Conservation (phyloP, 2,329 filamentous ascomycete genomes). For the Tolypocladium guangdongense region DNA sequence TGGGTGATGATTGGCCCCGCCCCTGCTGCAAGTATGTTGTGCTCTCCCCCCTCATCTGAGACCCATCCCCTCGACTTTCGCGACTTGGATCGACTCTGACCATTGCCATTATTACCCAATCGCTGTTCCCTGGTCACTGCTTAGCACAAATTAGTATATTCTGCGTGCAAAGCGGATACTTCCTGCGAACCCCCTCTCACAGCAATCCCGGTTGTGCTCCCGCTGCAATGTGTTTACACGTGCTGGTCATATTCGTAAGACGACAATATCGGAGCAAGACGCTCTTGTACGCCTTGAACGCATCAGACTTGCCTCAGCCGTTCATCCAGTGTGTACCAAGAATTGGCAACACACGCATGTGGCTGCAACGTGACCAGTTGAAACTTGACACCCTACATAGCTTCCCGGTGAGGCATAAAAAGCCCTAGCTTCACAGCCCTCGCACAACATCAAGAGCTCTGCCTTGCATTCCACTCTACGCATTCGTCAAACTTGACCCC, state of each 20-base stretch:
- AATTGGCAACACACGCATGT: neutral
- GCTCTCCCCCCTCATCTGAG: neutral
- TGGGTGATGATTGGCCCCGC: neutral
- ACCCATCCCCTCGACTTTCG: neutral
- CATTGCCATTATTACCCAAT: neutral
- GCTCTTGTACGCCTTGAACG: neutral
- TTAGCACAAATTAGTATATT: neutral
- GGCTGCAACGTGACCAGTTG: neutral
- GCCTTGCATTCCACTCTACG: slow-evolving; percentile 67
- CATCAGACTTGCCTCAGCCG: neutral
- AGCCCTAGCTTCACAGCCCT: neutral
- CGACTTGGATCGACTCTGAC: neutral
- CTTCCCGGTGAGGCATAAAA: neutral
- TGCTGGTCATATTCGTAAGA: neutral
- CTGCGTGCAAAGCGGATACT: neutral
- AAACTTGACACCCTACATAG: neutral
- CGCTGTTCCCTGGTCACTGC: neutral
- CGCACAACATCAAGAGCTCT: slow-evolving; percentile 11
- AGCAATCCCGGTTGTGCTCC: neutral
- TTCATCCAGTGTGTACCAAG: neutral
- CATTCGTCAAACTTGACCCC: slow-evolving; percentile 85
- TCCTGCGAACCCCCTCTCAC: neutral
- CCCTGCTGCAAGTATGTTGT: neutral
- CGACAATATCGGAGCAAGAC: neutral
- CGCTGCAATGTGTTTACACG: neutral